Evolutionary conservation across 306 rosid genomes (phyloP).

Genomic region (Cucurbita pepo): DNA sequence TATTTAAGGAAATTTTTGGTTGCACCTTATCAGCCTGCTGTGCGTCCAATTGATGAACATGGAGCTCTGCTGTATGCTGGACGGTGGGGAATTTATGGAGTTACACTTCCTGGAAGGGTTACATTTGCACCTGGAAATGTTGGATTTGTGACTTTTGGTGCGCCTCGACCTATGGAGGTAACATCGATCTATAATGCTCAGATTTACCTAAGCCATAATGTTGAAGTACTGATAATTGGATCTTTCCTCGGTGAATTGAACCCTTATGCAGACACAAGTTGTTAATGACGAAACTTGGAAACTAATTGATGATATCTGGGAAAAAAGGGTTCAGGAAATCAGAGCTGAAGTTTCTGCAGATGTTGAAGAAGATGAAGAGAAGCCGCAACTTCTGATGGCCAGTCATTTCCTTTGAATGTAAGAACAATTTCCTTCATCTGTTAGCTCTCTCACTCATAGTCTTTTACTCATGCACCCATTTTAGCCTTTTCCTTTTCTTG

Average conservation of each 20-base stretch:
- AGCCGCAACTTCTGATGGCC: slow-evolving; percentile 82
- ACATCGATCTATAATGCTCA: slow-evolving; percentile 6
- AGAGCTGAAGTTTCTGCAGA: slow-evolving; percentile 44
- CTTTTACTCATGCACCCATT: background rate
- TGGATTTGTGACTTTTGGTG: slow-evolving; percentile 81
- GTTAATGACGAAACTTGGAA: slow-evolving; percentile 90
- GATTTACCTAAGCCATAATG: slow-evolving; percentile 1
- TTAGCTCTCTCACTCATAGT: background rate
- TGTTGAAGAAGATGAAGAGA: slow-evolving; percentile 69
- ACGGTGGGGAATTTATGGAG: slow-evolving; percentile 86
- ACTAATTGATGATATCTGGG: slow-evolving; percentile 79
- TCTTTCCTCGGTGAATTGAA: background rate
- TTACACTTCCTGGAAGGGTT: slow-evolving; percentile 86
- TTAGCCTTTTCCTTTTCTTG: background rate
- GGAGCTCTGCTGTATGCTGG: slow-evolving; percentile 89
- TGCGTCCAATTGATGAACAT: slow-evolving; percentile 69
- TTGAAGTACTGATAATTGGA: background rate
- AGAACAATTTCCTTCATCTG: slow-evolving; percentile 13
- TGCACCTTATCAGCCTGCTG: slow-evolving; percentile 44
- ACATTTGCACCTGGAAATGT: slow-evolving; percentile 87
- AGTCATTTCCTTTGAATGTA: slow-evolving; percentile 72
- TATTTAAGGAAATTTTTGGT: background rate
- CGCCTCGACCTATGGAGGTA: slow-evolving; percentile 88
- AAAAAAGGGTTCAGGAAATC: slow-evolving; percentile 54
- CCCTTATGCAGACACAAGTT: slow-evolving; percentile 52